phyloP scores from a whole-genome alignment of 2,329 filamentous ascomycete species.

The Cladosporium halotolerans region DNA sequence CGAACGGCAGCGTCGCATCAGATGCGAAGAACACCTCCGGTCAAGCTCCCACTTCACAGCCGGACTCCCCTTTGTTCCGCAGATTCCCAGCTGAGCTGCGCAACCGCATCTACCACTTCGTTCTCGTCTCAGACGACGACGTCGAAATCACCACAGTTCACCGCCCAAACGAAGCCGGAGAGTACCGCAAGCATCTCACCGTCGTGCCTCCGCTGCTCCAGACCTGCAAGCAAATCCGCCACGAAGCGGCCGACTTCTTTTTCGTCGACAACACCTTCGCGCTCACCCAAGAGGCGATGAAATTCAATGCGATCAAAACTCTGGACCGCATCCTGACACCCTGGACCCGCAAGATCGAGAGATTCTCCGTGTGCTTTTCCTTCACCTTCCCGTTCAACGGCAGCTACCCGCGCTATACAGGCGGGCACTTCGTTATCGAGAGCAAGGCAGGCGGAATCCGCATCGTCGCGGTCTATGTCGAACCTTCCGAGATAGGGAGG shows the following conservation, averaged over 20 bases:
- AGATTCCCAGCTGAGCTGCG: constrained; percentile 15
- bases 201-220: background rate
- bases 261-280: constrained; percentile 17
- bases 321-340: too few relatives aligned
- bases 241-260: constrained; percentile 14
- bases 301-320: too few relatives aligned
- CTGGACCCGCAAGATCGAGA: background rate
- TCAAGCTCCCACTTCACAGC: background rate
- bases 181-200: background rate
- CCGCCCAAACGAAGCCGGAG: background rate
- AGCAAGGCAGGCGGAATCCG: too few relatives aligned
- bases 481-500: too few relatives aligned
- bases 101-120: constrained; percentile 14
- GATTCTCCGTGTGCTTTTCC: too few relatives aligned
- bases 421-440: too few relatives aligned
- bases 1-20: too few relatives aligned
- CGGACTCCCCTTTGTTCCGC: constrained; percentile 5
- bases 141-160: background rate
- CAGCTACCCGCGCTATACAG: too few relatives aligned
- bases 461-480: too few relatives aligned
- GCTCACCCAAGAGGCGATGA: background rate
- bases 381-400: too few relatives aligned
- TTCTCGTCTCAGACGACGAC: background rate
- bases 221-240: constrained; percentile 10
- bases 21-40: too few relatives aligned